phyloP scores from a whole-genome alignment of 2,329 filamentous ascomycete genomes.

The Trichoderma semiorbis region DNA sequence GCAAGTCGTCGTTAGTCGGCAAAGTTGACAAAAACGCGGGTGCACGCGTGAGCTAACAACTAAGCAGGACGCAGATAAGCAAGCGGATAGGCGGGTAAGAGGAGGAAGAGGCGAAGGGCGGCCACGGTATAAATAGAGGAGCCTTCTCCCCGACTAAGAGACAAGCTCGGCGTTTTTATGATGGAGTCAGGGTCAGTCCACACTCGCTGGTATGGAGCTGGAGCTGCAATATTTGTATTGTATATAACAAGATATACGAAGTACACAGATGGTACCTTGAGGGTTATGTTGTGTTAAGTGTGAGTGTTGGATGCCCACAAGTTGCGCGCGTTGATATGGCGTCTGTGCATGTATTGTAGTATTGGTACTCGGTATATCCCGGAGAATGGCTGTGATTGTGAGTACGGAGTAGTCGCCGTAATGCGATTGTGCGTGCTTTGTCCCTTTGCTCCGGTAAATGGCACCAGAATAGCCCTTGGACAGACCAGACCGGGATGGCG shows the following conservation, averaged over 20 bases:
- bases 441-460: background rate
- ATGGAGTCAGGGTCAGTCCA: background rate
- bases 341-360: background rate
- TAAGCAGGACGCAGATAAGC: background rate
- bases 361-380: background rate
- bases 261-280: background rate
- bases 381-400: background rate
- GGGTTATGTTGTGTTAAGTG: background rate
- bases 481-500: background rate
- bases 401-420: background rate
- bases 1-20: background rate
- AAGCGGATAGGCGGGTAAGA: conserved; percentile 1
- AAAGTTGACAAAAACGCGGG: conserved; percentile 14
- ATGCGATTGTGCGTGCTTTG: background rate
- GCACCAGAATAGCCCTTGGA: background rate
- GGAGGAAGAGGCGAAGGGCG: conserved; percentile 1
- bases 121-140: background rate
- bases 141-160: background rate
- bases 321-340: background rate
- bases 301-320: background rate
- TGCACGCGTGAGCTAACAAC: conserved; percentile 6
- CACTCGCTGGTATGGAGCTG: background rate
- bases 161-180: background rate
- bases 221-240: background rate
- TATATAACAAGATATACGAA: background rate